phyloP scores from a whole-genome alignment of 208 protist species.

The Eutreptiella sp. region DNA sequence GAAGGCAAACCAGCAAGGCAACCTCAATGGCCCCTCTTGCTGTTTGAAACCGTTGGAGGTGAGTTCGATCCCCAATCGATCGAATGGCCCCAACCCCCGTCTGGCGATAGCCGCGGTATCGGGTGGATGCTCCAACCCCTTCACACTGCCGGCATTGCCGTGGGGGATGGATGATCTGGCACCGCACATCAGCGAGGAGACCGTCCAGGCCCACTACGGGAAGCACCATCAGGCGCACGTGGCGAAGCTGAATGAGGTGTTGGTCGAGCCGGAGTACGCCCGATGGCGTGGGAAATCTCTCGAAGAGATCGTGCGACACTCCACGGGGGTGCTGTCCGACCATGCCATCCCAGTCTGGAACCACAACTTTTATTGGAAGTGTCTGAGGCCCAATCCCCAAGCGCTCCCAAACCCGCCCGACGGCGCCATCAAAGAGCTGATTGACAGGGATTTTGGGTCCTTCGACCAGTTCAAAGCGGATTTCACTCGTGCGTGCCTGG shows the following conservation, averaged over 20 bases:
- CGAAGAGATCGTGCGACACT: constrained; percentile 29
- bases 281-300: constrained; percentile 28
- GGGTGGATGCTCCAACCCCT: too few species aligned
- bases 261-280: not conserved
- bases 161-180: constrained; percentile 11
- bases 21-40: too few species aligned
- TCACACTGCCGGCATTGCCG: constrained; percentile 2
- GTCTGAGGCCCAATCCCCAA: constrained; percentile 28
- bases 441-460: constrained; percentile 21
- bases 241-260: constrained; percentile 37
- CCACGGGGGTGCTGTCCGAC: constrained; percentile 39
- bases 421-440: constrained; percentile 26
- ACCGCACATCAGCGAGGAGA: constrained; percentile 6
- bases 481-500: constrained; percentile 22
- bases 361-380: constrained; percentile 47
- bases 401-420: constrained; percentile 31
- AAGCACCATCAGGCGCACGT: constrained; percentile 34
- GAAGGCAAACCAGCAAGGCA: too few species aligned
- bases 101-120: too few species aligned
- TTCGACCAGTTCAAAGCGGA: constrained; percentile 40
- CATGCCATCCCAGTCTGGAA: constrained; percentile 41
- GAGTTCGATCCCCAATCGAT: too few species aligned
- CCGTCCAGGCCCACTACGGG: constrained; percentile 20
- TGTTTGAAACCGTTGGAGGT: too few species aligned
- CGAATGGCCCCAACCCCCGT: too few species aligned